Conservation (phyloP, 495 filamentous ascomycete species). For the Penicillium robsamsonii region DNA sequence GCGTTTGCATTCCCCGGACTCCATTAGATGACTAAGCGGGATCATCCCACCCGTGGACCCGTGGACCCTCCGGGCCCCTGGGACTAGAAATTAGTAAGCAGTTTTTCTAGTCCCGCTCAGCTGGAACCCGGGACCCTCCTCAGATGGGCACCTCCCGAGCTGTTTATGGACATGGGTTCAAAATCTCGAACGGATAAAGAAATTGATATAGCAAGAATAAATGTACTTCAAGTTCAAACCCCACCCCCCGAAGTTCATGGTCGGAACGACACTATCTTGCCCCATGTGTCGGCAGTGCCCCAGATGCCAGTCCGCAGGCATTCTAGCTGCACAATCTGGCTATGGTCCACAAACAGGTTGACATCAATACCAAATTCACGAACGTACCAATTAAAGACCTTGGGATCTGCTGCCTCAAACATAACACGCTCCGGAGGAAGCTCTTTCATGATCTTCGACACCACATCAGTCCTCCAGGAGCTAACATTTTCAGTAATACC, state of each 20-base stretch:
- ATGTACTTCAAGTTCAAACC: not conserved
- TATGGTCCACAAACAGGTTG: constrained; percentile 60
- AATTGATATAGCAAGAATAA: not conserved
- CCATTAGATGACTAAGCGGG: constrained; percentile 1
- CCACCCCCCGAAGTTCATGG: not conserved
- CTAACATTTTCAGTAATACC: constrained; percentile 60
- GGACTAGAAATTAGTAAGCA: too few relatives aligned
- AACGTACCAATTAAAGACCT: constrained; percentile 60
- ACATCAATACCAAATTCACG: constrained; percentile 60
- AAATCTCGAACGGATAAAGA: not conserved
- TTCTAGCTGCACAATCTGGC: constrained; percentile 57
- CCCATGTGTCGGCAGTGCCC: constrained; percentile 57
- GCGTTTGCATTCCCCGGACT: constrained; percentile 23
- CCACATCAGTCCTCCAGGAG: constrained; percentile 57
- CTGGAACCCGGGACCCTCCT: too few relatives aligned
- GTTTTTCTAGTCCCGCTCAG: too few relatives aligned
- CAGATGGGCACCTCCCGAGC: not conserved
- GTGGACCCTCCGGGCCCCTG: too few relatives aligned
- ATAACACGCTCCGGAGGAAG: constrained; percentile 55
- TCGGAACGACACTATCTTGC: constrained; percentile 55
- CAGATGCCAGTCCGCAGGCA: constrained; percentile 55
- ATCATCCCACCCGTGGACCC: not conserved
- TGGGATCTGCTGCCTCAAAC: constrained; percentile 61
- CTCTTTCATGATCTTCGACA: constrained; percentile 53
- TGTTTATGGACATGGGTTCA: not conserved